Conservation (phyloP, 2,329 filamentous ascomycete genomes). For the Apiospora marii region DNA sequence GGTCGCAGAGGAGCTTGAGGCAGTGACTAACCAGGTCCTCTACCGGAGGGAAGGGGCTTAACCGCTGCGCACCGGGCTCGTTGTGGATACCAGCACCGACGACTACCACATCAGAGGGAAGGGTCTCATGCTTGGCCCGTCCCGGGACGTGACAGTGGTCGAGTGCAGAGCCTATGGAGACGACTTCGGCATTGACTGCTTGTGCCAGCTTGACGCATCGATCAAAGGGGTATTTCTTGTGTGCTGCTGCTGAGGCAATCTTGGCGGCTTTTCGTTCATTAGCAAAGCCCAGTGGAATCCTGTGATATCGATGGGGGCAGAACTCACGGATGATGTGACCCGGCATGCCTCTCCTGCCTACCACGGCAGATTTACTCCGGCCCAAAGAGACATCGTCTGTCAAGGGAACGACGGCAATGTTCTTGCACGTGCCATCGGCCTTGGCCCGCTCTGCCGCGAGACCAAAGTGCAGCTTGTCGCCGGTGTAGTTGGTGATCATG, state of each 20-base stretch:
- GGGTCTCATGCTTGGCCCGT: slow-evolving; percentile 59
- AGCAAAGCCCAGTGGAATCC: slow-evolving; percentile 27
- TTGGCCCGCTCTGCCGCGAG: slow-evolving; percentile 78
- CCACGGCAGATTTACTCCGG: slow-evolving; percentile 70
- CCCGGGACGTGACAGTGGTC: slow-evolving; percentile 78
- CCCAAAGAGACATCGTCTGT: slow-evolving; percentile 79
- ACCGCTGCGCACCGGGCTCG: slow-evolving; percentile 48
- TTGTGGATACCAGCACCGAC: slow-evolving; percentile 66
- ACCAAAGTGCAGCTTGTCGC: slow-evolving; percentile 76
- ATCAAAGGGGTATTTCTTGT: slow-evolving; percentile 61
- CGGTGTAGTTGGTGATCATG: slow-evolving; percentile 79
- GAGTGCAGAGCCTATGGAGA: slow-evolving; percentile 74
- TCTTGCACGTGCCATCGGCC: slow-evolving; percentile 63
- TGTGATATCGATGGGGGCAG: neutral
- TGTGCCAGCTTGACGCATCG: slow-evolving; percentile 64
- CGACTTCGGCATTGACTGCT: slow-evolving; percentile 64
- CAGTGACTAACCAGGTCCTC: slow-evolving; percentile 52
- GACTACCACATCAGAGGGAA: slow-evolving; percentile 46
- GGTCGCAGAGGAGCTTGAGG: slow-evolving; percentile 59
- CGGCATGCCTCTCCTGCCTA: slow-evolving; percentile 76
- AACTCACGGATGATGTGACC: slow-evolving; percentile 62
- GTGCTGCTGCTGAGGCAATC: slow-evolving; percentile 72
- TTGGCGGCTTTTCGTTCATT: slow-evolving; percentile 64
- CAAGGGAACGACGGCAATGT: slow-evolving; percentile 75
- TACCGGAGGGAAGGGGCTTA: slow-evolving; percentile 51